Conservation (phyloP, 2,329 filamentous ascomycete species). For the Diaporthe batatas region DNA sequence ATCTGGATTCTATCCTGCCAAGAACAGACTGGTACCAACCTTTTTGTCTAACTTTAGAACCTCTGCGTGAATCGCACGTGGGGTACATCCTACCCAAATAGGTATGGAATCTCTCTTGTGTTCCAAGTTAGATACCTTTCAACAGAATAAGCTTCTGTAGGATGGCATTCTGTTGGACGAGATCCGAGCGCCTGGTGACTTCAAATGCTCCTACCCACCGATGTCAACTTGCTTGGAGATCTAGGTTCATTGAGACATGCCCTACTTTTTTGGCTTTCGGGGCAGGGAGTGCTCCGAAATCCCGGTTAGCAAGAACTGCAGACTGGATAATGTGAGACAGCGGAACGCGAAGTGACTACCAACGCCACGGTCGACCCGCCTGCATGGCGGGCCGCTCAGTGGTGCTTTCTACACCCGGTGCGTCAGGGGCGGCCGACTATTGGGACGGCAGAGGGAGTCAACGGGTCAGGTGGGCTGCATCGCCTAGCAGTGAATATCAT, state of each 20-base stretch:
- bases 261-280: not conserved
- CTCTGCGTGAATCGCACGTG: not conserved
- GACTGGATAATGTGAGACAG: not conserved
- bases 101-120: not conserved
- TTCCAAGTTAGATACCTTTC: not conserved
- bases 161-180: not conserved
- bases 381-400: not conserved
- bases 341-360: too few relatives aligned
- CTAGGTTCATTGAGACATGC: not conserved
- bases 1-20: not conserved
- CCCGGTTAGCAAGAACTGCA: not conserved
- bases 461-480: not conserved
- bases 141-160: not conserved
- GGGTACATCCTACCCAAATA: not conserved
- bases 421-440: constrained; percentile 1
- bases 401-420: not conserved
- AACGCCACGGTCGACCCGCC: not conserved
- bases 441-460: not conserved
- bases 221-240: not conserved
- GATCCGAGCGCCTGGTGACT: not conserved
- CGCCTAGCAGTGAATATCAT: not conserved
- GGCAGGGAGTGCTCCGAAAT: not conserved
- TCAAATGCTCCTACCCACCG: not conserved
- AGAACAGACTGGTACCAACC: too few relatives aligned
- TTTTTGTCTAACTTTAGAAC: too few relatives aligned